A percentile compares a stretch with the other conserved stretches of the same genome.
These are phyloP conservation scores for Solanum piurae DNA, from an alignment of 257 asterid genomes.

Conservation along the genomic window DNA sequence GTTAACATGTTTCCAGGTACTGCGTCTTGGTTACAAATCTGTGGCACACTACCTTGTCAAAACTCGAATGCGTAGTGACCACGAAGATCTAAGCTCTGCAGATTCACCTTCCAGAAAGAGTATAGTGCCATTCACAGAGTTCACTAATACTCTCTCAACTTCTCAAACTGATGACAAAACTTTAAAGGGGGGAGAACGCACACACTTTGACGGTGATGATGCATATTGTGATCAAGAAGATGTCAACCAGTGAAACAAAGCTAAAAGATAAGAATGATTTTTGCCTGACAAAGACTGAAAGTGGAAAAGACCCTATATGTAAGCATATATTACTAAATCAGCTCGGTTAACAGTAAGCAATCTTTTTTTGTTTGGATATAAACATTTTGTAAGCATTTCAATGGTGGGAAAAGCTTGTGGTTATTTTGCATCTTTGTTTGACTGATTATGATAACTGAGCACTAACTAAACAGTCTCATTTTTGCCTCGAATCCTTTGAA, in stretches of 20 bases:
- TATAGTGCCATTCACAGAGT: conserved; percentile 5
- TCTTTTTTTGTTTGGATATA: neutral
- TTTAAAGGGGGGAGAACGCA: neutral
- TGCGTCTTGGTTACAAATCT: conserved; percentile 48
- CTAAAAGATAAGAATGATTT: neutral
- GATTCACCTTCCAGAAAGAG: conserved; percentile 6
- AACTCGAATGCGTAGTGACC: conserved; percentile 12
- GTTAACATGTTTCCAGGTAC: conserved; percentile 24
- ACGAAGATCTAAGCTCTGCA: conserved; percentile 7
- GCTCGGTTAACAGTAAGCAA: neutral
- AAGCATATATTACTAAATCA: neutral
- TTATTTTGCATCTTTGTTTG: neutral
- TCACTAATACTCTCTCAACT: neutral
- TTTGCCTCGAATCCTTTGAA: neutral
- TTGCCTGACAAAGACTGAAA: neutral
- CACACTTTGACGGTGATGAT: neutral
- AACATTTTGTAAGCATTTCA: neutral
- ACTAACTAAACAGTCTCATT: neutral
- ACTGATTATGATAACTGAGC: neutral
- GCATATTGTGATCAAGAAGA: neutral
- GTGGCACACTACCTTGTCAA: conserved; percentile 71
- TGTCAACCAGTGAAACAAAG: neutral
- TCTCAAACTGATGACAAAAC: neutral
- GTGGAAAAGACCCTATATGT: neutral
- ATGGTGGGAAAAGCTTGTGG: neutral